phyloP scores from a whole-genome alignment of 257 asterid genomes.

The Solanum neorickii region DNA sequence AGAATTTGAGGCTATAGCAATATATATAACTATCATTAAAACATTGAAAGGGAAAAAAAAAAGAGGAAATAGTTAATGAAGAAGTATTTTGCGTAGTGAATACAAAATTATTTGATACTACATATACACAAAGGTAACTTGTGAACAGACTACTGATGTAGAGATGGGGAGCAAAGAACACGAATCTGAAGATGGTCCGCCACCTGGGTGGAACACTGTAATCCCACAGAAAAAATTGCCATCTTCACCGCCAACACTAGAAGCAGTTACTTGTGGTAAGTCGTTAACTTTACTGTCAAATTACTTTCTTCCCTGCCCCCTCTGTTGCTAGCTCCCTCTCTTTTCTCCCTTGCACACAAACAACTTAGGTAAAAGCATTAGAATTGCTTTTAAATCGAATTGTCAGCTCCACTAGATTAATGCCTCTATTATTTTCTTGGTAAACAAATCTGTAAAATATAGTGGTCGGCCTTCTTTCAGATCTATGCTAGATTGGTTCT shows the following conservation, averaged over 20 bases:
- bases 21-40: background rate
- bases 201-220: constrained; percentile 15
- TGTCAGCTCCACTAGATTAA: background rate
- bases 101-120: constrained; percentile 1
- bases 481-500: background rate
- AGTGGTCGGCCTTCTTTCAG: background rate
- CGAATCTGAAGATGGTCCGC: constrained; percentile 28
- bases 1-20: background rate
- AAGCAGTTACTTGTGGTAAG: constrained; percentile 16
- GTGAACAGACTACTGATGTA: constrained; percentile 32
- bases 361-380: background rate
- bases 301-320: background rate
- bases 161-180: constrained; percentile 27
- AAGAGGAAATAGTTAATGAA: background rate
- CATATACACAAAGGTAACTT: constrained; percentile 7
- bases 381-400: background rate
- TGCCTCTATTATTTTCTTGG: background rate
- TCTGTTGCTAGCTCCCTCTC: background rate
- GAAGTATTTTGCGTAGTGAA: background rate
- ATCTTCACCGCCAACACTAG: background rate
- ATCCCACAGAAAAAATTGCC: background rate
- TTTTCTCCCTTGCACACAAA: background rate
- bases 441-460: background rate
- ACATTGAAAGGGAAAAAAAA: background rate
- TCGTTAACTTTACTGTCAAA: background rate